phyloP scores from a whole-genome alignment of 169 alveolate species.

The Plasmodium adleri region DNA sequence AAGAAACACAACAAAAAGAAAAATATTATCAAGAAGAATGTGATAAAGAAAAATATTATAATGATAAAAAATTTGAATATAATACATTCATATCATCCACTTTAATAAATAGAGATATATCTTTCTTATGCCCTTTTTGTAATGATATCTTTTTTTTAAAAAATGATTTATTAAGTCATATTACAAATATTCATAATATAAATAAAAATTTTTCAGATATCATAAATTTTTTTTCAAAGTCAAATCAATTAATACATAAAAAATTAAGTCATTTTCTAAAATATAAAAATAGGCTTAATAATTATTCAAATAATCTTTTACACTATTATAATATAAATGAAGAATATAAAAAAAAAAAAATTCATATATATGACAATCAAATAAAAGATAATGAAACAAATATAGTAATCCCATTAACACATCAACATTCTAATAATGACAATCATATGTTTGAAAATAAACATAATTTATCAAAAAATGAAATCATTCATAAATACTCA shows the following conservation, averaged over 20 bases:
- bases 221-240: slow-evolving; percentile 49
- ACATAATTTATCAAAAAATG: not conserved
- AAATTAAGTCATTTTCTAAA: slow-evolving; percentile 45
- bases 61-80: no score
- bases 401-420: not conserved
- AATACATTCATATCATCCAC: no score
- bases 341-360: not conserved
- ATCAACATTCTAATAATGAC: not conserved
- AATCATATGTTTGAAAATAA: not conserved
- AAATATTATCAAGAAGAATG: no score
- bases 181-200: slow-evolving; percentile 55
- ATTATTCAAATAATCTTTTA: not conserved
- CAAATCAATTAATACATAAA: slow-evolving; percentile 64
- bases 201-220: slow-evolving; percentile 44
- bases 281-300: slow-evolving; percentile 29
- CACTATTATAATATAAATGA: not conserved
- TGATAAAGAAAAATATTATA: no score
- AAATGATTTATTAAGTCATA: slow-evolving; percentile 70
- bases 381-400: not conserved
- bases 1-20: not conserved
- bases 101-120: slow-evolving; percentile 6
- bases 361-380: not conserved
- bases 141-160: slow-evolving; percentile 39
- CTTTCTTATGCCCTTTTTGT: slow-evolving; percentile 70
- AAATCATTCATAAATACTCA: not conserved